Evolutionary conservation across 2,329 filamentous ascomycete species (phyloP), one percentile per base, ranked within the genome.

Genomic region (Pseudogymnoascus sp.): DNA sequence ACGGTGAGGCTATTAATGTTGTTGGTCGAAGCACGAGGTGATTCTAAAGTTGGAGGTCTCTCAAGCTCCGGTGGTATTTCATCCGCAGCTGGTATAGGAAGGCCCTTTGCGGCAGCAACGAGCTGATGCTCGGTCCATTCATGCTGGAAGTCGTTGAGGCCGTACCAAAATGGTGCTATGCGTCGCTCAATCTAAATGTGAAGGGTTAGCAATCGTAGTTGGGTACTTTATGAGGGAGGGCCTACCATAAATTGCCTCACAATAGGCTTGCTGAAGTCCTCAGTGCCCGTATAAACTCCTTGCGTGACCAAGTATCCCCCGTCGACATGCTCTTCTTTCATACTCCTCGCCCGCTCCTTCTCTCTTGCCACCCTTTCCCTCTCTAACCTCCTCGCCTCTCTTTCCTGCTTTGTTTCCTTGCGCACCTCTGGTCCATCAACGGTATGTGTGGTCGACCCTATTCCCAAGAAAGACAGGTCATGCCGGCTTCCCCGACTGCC

Each of bases 91-190:
- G 94, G 94, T 58, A 97, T 86, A 2, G 89, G 84, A 61, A 95
- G 81, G 18, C 90, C 92, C 69, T 91, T 85, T 58, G 88, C 94
- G 22, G 90, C 91, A 62, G 93, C 91, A 68, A 97, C 85, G n/a
- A 99, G 84, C 74, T 99, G 94, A 74, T 94, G 87, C 70, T 99
- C 94, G 11, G 91, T 89, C 94, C 94, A 99, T 59, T 84, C 89
- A 20, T 90, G 83, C 14, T 87, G 88, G 73, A 94, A 91, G 73
- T 97, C 92, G 65, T 96, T 88, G 3, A 99, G 78, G 4, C 94
- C 94, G 70, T 88, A 87, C 91, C 93, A 99, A 73, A 99, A 99
- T 0, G 94, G 94, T 41, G 94, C 94, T 64, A 99, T 76, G 64
- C 89, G 87, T 67, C 94, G 84, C 75, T 99, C 94, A 72, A 99